phyloP scores from a whole-genome alignment of 306 rosid genomes.

The Morella rubra region DNA sequence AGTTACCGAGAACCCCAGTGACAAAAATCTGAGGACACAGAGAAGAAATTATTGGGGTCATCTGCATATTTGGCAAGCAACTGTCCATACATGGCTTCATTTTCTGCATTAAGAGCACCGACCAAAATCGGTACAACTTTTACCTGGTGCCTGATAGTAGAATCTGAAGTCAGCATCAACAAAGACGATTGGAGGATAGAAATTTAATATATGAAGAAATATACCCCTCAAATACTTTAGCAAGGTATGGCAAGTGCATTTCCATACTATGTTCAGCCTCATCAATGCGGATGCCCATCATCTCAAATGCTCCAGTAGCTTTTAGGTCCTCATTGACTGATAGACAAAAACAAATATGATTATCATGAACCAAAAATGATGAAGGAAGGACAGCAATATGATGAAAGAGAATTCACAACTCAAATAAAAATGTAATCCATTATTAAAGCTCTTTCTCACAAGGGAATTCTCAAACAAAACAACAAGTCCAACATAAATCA shows the following conservation, averaged over 20 bases:
- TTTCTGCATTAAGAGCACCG: constrained; percentile 74
- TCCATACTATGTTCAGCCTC: constrained; percentile 99
- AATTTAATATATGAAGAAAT: constrained; percentile 4
- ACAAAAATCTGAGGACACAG: constrained; percentile 90
- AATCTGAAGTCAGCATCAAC: constrained; percentile 25
- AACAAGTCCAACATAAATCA: not conserved
- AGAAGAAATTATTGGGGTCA: constrained; percentile 77
- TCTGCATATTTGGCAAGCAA: constrained; percentile 81
- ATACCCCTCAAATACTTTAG: constrained; percentile 96
- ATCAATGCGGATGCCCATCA: constrained; percentile 75
- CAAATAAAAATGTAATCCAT: not conserved
- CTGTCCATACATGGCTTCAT: constrained; percentile 78
- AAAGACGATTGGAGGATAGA: constrained; percentile 11
- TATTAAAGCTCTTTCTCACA: not conserved
- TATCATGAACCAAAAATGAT: not conserved
- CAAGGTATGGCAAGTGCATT: constrained; percentile 98
- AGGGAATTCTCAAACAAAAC: not conserved
- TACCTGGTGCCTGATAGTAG: constrained; percentile 60
- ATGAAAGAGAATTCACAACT: not conserved
- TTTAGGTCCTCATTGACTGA: constrained; percentile 83
- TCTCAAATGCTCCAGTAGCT: constrained; percentile 80
- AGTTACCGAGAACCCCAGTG: constrained; percentile 97
- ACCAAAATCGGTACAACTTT: constrained; percentile 93
- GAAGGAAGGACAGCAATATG: not conserved
- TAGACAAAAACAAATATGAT: constrained; percentile 20